phyloP scores from a whole-genome alignment of 2,329 filamentous ascomycete genomes.

The Aspergillus sp. region DNA sequence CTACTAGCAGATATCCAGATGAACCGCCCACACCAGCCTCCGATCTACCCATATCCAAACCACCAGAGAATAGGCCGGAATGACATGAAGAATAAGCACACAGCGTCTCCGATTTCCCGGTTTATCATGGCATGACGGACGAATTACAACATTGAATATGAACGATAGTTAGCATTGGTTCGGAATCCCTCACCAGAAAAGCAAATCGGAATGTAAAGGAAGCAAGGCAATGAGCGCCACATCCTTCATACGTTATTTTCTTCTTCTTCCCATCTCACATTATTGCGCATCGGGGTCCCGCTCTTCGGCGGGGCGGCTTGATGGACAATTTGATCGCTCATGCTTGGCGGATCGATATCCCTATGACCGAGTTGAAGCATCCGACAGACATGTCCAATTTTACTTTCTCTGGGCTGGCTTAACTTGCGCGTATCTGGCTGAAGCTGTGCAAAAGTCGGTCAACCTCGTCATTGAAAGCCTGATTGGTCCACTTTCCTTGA shows the following conservation, averaged over 20 bases:
- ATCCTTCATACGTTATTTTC: conserved; percentile 11
- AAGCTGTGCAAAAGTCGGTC: not conserved
- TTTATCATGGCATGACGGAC: conserved; percentile 23
- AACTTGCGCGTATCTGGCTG: conserved; percentile 7
- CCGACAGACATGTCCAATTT: conserved; percentile 17
- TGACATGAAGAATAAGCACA: conserved; percentile 11
- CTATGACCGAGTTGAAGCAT: conserved; percentile 6
- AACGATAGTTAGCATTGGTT: conserved; percentile 37
- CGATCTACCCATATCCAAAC: conserved; percentile 24
- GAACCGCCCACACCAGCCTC: conserved; percentile 23
- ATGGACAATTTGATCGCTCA: conserved; percentile 18
- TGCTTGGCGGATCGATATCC: conserved; percentile 12
- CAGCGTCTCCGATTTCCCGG: conserved; percentile 10
- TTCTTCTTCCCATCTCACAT: conserved; percentile 5
- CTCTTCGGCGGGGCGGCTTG: conserved; percentile 7
- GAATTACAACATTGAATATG: conserved; percentile 28
- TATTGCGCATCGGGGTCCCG: not conserved
- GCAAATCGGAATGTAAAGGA: conserved; percentile 17
- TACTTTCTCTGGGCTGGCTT: conserved; percentile 17
- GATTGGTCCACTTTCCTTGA: conserved; percentile 9
- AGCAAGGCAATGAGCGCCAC: conserved; percentile 19
- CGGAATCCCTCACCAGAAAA: conserved; percentile 20
- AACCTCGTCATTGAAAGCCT: conserved; percentile 15
- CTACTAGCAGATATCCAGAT: conserved; percentile 25
- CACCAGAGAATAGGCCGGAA: conserved; percentile 23